phyloP scores from a whole-genome alignment of 2,329 filamentous ascomycete species.

The Colletotrichum shisoi region DNA sequence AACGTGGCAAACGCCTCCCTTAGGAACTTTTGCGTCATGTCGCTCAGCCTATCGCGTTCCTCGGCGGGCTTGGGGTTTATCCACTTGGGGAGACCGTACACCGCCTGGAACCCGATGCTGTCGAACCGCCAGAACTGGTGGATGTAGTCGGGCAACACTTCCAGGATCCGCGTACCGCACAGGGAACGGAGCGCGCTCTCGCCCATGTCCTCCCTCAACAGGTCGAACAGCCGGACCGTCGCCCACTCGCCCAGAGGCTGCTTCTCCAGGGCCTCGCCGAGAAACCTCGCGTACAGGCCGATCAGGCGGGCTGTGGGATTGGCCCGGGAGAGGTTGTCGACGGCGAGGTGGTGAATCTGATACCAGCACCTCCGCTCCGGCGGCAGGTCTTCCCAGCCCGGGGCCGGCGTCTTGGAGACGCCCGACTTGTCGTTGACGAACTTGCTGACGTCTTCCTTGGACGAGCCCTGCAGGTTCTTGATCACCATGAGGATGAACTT shows the following conservation, averaged over 20 bases:
- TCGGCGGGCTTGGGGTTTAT: constrained; percentile 39
- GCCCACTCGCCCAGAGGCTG: constrained; percentile 40
- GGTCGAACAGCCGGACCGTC: constrained; percentile 39
- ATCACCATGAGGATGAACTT: constrained; percentile 39
- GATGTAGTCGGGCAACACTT: constrained; percentile 42
- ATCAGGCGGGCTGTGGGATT: constrained; percentile 31
- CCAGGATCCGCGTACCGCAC: constrained; percentile 42
- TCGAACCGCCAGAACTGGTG: constrained; percentile 45
- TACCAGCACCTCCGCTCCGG: constrained; percentile 42
- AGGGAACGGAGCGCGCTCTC: constrained; percentile 41
- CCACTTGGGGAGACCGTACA: constrained; percentile 42
- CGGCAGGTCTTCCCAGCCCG: constrained; percentile 38
- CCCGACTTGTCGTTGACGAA: constrained; percentile 40
- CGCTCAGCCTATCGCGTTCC: constrained; percentile 38
- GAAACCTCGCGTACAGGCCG: constrained; percentile 32
- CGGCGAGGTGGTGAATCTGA: constrained; percentile 37
- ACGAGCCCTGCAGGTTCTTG: constrained; percentile 19
- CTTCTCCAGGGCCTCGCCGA: constrained; percentile 34
- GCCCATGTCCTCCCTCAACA: constrained; percentile 41
- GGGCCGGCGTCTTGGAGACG: constrained; percentile 30
- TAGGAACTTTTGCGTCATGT: constrained; percentile 32
- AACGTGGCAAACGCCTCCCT: constrained; percentile 35
- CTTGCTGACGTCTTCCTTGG: constrained; percentile 35
- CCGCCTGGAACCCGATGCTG: constrained; percentile 37
- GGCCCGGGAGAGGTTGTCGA: constrained; percentile 34